A percentile compares a stretch with the other conserved stretches of the same genome.
Evolutionary conservation across 257 asterid species (phyloP).

Genomic region (Solanum pinnatisectum): DNA sequence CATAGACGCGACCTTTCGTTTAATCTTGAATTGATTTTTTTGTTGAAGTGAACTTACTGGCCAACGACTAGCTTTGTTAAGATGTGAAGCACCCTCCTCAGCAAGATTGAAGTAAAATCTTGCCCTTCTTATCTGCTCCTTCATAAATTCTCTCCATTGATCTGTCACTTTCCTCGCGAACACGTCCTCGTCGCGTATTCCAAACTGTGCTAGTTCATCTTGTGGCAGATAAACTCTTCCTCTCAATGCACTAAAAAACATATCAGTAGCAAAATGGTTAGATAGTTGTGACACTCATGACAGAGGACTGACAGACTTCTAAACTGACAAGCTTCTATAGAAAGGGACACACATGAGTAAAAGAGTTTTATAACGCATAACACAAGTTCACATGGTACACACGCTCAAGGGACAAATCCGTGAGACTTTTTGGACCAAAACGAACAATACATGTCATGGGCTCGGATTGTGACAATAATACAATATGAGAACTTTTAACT

Average conservation of each 20-base stretch:
- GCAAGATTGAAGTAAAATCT: slow-evolving; percentile 64
- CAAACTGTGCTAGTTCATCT: slow-evolving; percentile 59
- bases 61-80: slow-evolving; percentile 78
- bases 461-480: background rate
- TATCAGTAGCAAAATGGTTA: background rate
- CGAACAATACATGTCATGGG: background rate
- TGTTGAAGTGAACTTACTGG: slow-evolving; percentile 35
- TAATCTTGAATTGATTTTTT: background rate
- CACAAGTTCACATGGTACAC: background rate
- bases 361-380: background rate
- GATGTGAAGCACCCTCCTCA: slow-evolving; percentile 74
- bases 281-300: background rate
- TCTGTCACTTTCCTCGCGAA: slow-evolving; percentile 52
- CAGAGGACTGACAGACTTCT: background rate
- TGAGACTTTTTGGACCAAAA: background rate
- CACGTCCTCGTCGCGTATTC: slow-evolving; percentile 47
- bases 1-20: background rate
- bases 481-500: background rate
- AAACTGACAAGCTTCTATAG: background rate
- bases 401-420: background rate
- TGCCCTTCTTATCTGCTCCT: slow-evolving; percentile 65
- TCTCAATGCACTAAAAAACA: slow-evolving; percentile 43
- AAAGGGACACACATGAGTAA: background rate
- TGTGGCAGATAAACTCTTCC: slow-evolving; percentile 87
- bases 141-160: slow-evolving; percentile 75